Percentiles rank a stretch among this genome's conserved stretches.
phyloP scores from a whole-genome alignment of 2,329 filamentous ascomycete genomes.

The Helminthosporium solani region DNA sequence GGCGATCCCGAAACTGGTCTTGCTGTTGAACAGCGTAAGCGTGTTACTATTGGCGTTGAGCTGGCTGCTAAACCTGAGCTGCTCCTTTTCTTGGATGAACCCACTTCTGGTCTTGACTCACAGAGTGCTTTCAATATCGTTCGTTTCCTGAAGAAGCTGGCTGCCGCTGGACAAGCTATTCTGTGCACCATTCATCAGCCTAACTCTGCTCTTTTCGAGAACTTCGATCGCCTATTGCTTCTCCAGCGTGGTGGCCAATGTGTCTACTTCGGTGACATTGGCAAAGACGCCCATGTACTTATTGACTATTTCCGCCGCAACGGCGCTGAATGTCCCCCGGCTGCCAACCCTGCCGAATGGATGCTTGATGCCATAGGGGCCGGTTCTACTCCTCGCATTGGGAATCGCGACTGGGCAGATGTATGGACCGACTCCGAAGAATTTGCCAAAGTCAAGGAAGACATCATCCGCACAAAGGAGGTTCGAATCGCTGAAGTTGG shows the following conservation, averaged over 20 bases:
- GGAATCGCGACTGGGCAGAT: slow-evolving; percentile 75
- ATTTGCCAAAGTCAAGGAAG: slow-evolving; percentile 63
- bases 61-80: slow-evolving; percentile 67
- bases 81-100: slow-evolving; percentile 76
- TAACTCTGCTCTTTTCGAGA: slow-evolving; percentile 80
- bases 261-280: slow-evolving; percentile 85
- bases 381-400: slow-evolving; percentile 69
- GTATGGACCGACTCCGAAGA: slow-evolving; percentile 76
- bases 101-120: slow-evolving; percentile 71
- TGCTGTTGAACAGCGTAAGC: slow-evolving; percentile 66
- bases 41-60: slow-evolving; percentile 64
- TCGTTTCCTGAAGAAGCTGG: slow-evolving; percentile 74
- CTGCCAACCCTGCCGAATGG: slow-evolving; percentile 66
- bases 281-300: slow-evolving; percentile 70
- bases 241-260: slow-evolving; percentile 76
- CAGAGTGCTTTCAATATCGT: slow-evolving; percentile 76
- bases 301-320: slow-evolving; percentile 55
- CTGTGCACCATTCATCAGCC: slow-evolving; percentile 91
- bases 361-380: slow-evolving; percentile 85
- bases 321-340: slow-evolving; percentile 60
- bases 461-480: slow-evolving; percentile 67
- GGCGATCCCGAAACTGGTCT: slow-evolving; percentile 61
- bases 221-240: slow-evolving; percentile 80
- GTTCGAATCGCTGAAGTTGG: slow-evolving; percentile 55
- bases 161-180: slow-evolving; percentile 80